Evolutionary conservation across 305 asterid genomes (phyloP).

Genomic region (Fraxinus velutina): DNA sequence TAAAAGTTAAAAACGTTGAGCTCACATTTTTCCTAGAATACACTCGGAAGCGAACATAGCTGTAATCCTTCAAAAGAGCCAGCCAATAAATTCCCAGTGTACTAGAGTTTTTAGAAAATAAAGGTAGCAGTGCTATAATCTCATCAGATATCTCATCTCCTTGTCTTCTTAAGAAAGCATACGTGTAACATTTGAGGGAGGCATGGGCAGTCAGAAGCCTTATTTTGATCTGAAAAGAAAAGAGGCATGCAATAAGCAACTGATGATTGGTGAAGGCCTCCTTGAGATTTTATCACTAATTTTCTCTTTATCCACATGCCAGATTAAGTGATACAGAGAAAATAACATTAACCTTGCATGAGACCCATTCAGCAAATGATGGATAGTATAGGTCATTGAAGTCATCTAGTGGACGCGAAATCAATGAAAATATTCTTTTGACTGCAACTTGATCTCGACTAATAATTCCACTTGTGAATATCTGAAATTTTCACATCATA

Average conservation of each 20-base stretch:
- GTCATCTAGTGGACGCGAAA: slow-evolving; percentile 90
- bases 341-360: slow-evolving; percentile 74
- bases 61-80: slow-evolving; percentile 80
- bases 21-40: slow-evolving; percentile 71
- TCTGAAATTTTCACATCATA: slow-evolving; percentile 49
- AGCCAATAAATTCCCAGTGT: slow-evolving; percentile 83
- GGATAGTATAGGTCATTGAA: slow-evolving; percentile 90
- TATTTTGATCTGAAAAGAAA: slow-evolving; percentile 67
- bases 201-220: slow-evolving; percentile 97
- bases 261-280: slow-evolving; percentile 13
- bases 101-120: slow-evolving; percentile 79
- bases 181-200: slow-evolving; percentile 84
- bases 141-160: slow-evolving; percentile 70
- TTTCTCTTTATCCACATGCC: slow-evolving; percentile 16
- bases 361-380: slow-evolving; percentile 99
- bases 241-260: slow-evolving; percentile 19
- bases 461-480: slow-evolving; percentile 92
- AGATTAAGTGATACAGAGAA: slow-evolving; percentile 24
- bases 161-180: slow-evolving; percentile 67
- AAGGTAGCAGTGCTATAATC: slow-evolving; percentile 71
- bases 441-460: slow-evolving; percentile 95
- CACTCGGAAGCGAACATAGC: slow-evolving; percentile 56
- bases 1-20: slow-evolving; percentile 23
- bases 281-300: slow-evolving; percentile 11
- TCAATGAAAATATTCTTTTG: slow-evolving; percentile 89